Evolutionary conservation across 2,329 filamentous ascomycete genomes (phyloP), one percentile per base, ranked within the genome.

Genomic region (Clarireedia hainanense): DNA sequence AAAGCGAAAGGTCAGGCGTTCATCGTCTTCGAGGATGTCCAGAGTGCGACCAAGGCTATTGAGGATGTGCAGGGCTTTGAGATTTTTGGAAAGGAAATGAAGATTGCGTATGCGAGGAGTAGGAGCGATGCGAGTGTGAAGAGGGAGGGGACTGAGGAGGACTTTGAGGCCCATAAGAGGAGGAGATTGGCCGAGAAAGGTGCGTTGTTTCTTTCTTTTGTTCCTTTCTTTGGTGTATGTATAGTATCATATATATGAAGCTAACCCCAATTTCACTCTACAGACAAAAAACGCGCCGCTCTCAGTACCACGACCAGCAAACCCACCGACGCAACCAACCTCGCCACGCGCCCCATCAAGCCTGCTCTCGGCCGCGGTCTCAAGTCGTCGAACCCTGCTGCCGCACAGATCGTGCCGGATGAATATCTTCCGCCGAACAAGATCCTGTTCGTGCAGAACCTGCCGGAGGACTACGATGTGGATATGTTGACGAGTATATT

Each of bases 401-500:
- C 83, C 1, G 78, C 85, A 3, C 79, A 87, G 10, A 86, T 91
- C 55, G 85, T 97, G 17, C 91, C 91, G n/a, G 94, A 97, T 80
- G 94, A 99, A 74, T 97, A 96, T 72, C 81, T 97, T 4, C 92
- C 92, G 4, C 92, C 94, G 37, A 97, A 97, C 81, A 96, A 96
- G 76, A 95, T 91, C 63, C 80, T 99, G 37, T 95, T 97, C 74
- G 77, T 97, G 59, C 90, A 95, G 75, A 92, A 97, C 66, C 74
- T 99, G 37, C 91, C 94, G 7, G 89, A 92, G 61, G 88, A 90
- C 61, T 90, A 88, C 72, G 88, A 88, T 70, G 83, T 89, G 66
- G 91, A 95, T 61, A 81, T 79, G 24, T 80, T 99, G 54, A 86
- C 84, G 0, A 78, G 80, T 34, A 84, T 97, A 60, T 99, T 97